Evolutionary conservation across 176 grass and related monocot species (phyloP).

Genomic region (bread wheat (Triticum aestivum)): IWGSC_CS_RefSeq_v2.1 NC_057800.1:585319001-585319500

Average conservation of each 20-base stretch:
- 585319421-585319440: neutral
- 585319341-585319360: slow-evolving; percentile 85
- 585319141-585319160: neutral
- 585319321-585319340: slow-evolving; percentile 89
- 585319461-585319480: neutral
- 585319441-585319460: neutral
- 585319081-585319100: neutral
- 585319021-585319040: neutral
- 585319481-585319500: neutral
- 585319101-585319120: neutral
- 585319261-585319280: slow-evolving; percentile 56
- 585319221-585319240: neutral
- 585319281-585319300: slow-evolving; percentile 69
- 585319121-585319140: slow-evolving; percentile 5
- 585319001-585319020: neutral
- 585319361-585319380: slow-evolving; percentile 44
- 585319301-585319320: slow-evolving; percentile 78
- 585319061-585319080: neutral
- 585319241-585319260: slow-evolving; percentile 82
- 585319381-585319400: slow-evolving; percentile 72
- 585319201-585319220: neutral
- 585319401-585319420: slow-evolving; percentile 18
- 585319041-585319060: neutral
- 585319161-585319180: neutral
- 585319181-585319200: neutral